Base-by-base conservation (phyloP, 2,329 filamentous ascomycete genomes). In the Paradendryphiella salina region DNA sequence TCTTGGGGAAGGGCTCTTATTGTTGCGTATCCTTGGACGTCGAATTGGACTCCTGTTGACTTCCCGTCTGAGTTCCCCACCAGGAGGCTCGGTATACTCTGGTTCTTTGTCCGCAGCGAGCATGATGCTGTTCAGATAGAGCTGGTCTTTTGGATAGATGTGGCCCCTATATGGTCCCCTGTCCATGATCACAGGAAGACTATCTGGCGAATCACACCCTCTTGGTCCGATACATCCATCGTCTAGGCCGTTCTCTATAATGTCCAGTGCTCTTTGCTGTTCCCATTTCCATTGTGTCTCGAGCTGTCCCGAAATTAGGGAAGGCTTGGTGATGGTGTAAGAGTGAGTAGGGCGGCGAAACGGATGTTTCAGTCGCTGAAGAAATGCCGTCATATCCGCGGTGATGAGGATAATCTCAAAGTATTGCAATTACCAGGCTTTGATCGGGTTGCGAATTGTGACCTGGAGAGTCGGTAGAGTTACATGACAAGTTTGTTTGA, bases 111-210 rank as follows among this genome's bases (percentile, higher is more conserved):
- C 50, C 5, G 59, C 44, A 35, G 56, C 62, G 1, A 56, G 18
- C 59, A 64, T 64, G 1, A 47, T 47, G 31, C 57, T 61, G 37
- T 64, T 65, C 47, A 58, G 61, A 20, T 51, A 65, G 5, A 57
- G n/a, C 14, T 62, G 34, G 5, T 53, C 37, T 17, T 56, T 44
- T 7, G 38, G 45, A 34, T 64, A 63, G 14, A 56, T 40, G 26
- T 43, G 37, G 3, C 50, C 28, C 15, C 26, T 54, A 17, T 55
- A 56, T 14, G 55, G 49, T 1, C 62, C 62, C n/a, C 35, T 42
- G 20, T 64, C 57, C 11, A 48, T 46, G 20, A 63, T 57, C 2
- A 52, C 42, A 1, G 56, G 46, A 37, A 64, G 50, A 9, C 40
- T 44, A 14, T 42, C 35, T 10, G 39, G 40, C 20, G 50, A 42